Percentiles rank a stretch among this genome's conserved stretches.
These are phyloP conservation scores for Hyparrhenia diplandra DNA, from an alignment of 176 grass and related monocot species.

Conservation along the genomic window DNA sequence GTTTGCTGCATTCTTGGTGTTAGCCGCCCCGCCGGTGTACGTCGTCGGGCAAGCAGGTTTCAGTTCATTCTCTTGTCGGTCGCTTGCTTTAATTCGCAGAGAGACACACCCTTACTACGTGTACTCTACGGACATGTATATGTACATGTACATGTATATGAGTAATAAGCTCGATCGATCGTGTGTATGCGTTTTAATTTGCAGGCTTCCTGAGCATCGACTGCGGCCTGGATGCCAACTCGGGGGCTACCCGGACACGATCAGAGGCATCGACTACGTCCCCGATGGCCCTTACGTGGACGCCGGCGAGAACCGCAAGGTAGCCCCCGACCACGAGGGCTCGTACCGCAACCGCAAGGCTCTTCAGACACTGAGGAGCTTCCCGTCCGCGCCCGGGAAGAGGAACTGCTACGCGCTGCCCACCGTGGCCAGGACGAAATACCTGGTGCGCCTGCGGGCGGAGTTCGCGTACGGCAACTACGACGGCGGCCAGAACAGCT, in stretches of 20 bases:
- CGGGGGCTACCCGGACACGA: background rate
- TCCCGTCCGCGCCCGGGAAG: background rate
- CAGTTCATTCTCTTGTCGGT: too few species aligned
- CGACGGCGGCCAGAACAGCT: conserved; percentile 25
- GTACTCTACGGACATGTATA: too few species aligned
- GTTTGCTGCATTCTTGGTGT: too few species aligned
- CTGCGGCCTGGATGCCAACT: background rate
- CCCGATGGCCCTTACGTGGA: background rate
- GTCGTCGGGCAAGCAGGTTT: too few species aligned
- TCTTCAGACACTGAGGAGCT: conserved; percentile 25
- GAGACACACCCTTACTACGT: too few species aligned
- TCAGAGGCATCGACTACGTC: background rate
- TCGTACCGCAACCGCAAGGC: too few species aligned
- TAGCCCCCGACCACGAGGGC: too few species aligned
- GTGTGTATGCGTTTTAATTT: too few species aligned
- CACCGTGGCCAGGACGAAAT: background rate
- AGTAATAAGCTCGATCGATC: too few species aligned
- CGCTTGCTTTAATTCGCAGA: too few species aligned
- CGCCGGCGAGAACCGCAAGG: background rate
- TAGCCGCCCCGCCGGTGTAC: too few species aligned
- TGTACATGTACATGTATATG: too few species aligned
- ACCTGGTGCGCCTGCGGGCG: conserved; percentile 1
- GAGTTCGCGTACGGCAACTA: conserved; percentile 22
- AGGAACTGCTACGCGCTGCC: conserved; percentile 37
- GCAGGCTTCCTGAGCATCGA: conserved; percentile 5